Conservation (phyloP, 73 alveolate genomes). For the Paramecium octaurelia region DNA sequence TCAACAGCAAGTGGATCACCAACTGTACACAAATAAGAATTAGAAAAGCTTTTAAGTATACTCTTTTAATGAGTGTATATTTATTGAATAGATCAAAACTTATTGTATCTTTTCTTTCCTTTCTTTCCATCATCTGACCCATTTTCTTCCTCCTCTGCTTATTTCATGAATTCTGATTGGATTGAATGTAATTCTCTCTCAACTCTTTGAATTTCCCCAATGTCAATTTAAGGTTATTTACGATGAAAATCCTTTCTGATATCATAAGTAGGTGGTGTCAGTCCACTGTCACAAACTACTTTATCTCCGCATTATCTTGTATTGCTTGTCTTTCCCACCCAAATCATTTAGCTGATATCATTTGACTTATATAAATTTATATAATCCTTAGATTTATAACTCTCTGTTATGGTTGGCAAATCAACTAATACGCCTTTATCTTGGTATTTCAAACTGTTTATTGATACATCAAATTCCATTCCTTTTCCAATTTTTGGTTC, state of each 20-base stretch:
- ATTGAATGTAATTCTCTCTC: constrained; percentile 1
- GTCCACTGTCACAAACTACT: constrained; percentile 32
- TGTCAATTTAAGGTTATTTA: not conserved
- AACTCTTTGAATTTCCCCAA: constrained; percentile 1
- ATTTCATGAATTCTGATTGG: not conserved
- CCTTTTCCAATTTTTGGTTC: constrained; percentile 25
- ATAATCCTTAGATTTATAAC: constrained; percentile 1
- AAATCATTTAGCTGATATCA: constrained; percentile 35
- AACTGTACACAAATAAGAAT: constrained; percentile 71
- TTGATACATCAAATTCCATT: constrained; percentile 30
- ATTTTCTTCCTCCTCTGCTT: not conserved
- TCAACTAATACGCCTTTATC: not conserved
- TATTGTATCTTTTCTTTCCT: not conserved
- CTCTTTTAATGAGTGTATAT: constrained; percentile 12
- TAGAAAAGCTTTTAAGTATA: constrained; percentile 53
- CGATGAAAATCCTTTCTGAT: constrained; percentile 16
- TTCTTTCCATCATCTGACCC: constrained; percentile 32
- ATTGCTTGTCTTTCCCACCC: constrained; percentile 22
- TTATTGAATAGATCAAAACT: not conserved
- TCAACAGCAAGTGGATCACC: constrained; percentile 90
- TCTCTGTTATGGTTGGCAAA: constrained; percentile 37
- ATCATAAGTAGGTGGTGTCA: constrained; percentile 44
- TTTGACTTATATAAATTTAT: constrained; percentile 15
- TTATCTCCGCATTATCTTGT: not conserved
- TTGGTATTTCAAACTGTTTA: not conserved